Base-by-base conservation (phyloP, 2,329 filamentous ascomycete species). In the Exophiala alcalophila region DNA sequence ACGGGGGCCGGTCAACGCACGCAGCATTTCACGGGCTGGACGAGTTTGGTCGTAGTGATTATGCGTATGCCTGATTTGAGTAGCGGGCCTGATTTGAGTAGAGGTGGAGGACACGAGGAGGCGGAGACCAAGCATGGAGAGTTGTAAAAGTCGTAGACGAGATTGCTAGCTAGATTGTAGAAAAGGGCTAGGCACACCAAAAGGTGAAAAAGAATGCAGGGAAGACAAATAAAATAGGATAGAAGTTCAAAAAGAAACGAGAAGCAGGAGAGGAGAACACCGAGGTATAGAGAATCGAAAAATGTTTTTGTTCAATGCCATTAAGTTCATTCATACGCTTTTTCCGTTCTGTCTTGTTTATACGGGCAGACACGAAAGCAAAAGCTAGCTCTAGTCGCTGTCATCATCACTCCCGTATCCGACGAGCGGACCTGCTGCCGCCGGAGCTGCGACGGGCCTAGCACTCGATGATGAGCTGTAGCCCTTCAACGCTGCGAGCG, bases 11-110 rank as follows among this genome's bases (percentile, higher is more conserved):
- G 92, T n/a, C 91, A 97, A 72, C 77, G 92, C 28, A 97, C 90
- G 4, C 89, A 96, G 72, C 91, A 97, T 66, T 98, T 98, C 63
- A 96, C 92, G 0, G 92, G 92, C 36, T 98, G 92, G 92, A 98
- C 92, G n/a, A 95, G 88, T 63, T 71, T 97, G 66, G 86, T 97
- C 33, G 90, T 97, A 31, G 96, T 95, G 73, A 87, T 98, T 55
- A 95, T 97, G 89, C 80, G 81, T 32, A 91, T 98, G 87, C 85
- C 88, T 5, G 84, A 94, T 56, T 60, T 87, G 28, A 55, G 56
- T 26, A 51, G 54, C 18, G 53, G 20, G 12, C n/a, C n/a, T n/a
- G n/a, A n/a, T n/a, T n/a, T n/a, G n/a, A 29, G 16, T 5, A 12
- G 30, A 5, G 18, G 16, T 9, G 24, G 15, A 15, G 34, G 11